Base-by-base conservation (phyloP, 345 rosid species). In the Eucalyptus cladocalyx region DNA sequence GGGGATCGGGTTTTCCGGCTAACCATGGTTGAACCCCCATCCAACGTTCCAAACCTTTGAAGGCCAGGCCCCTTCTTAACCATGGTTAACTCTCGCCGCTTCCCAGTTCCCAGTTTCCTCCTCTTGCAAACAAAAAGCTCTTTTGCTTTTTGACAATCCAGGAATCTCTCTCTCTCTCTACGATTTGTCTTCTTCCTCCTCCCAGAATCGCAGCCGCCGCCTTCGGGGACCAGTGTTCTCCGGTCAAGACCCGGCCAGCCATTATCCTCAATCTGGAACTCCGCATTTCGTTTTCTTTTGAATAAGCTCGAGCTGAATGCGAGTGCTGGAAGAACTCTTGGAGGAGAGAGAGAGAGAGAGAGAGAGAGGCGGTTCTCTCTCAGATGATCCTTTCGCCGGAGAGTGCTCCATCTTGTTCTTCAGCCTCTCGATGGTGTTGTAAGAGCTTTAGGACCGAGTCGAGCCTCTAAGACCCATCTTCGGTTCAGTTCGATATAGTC, bases 21-120 rank as follows among this genome's bases (percentile, higher is more conserved):
- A 76, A 76, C 85, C 85, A 76, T 76, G 47, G 85, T 76, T 76
- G 24, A 76, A 23, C 8, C 83, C 14, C 83, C 8, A 23, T 37
- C 81, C 23, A 23, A 34, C 13, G 26, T 72, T 34, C 81, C 40
- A 72, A 34, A 18, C 14, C 26, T 72, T 34, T 23, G 81, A 34
- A 19, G 81, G 6, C 13, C 23, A 11, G 24, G 58, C 11, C 62
- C 62, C 62, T 9, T 21, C 47, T 76, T 76, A 40, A 76, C 85
- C 90, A 88, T 86, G 89, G 93, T 91, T 90, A 89, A 58, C 34
- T 56, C 47, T 85, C 89, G 92, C 93, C 93, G 93, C 88, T 89
- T 87, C 32, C 40, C 14, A 45, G 34, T 83, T 45, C 60, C 58
- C 26, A 43, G 37, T 83, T 24, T 48, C 56, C 80, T 69, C 60